These are phyloP conservation scores for Cryptococcus sp. DNA, from an alignment of 1,284 basidiomycete species.

Conservation along the genomic window DNA sequence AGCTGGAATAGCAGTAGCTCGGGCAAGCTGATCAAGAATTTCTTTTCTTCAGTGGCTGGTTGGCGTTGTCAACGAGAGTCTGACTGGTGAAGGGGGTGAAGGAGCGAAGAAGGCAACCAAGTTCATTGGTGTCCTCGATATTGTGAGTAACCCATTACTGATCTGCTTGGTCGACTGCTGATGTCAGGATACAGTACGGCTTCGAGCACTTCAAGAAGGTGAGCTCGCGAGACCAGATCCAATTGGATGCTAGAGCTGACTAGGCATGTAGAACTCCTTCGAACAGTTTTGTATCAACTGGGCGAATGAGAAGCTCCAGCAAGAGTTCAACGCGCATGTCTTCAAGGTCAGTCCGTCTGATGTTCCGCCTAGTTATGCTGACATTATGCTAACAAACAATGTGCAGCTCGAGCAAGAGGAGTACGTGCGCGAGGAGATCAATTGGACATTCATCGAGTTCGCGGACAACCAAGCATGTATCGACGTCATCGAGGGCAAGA, in stretches of 20 bases:
- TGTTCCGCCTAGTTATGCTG: neutral
- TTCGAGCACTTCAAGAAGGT: constrained; percentile 97
- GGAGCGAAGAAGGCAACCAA: constrained; percentile 85
- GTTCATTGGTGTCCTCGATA: constrained; percentile 97
- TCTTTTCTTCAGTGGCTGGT: constrained; percentile 78
- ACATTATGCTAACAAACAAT: no score
- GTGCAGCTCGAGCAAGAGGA: constrained; percentile 93
- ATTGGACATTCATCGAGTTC: constrained; percentile 99
- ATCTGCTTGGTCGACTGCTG: constrained; percentile 19
- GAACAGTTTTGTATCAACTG: constrained; percentile 99
- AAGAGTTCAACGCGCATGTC: constrained; percentile 98
- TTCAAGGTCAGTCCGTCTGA: constrained; percentile 65
- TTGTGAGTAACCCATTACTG: constrained; percentile 49
- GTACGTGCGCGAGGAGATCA: constrained; percentile 96
- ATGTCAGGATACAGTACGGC: constrained; percentile 62
- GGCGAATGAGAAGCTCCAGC: constrained; percentile 96
- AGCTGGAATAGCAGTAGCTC: neutral
- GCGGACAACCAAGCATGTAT: constrained; percentile 99
- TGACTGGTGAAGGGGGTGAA: constrained; percentile 85
- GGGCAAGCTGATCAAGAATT: neutral
- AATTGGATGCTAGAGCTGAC: neutral
- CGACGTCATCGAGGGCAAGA: constrained; percentile 95
- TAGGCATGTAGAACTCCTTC: constrained; percentile 75
- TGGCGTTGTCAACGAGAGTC: constrained; percentile 91
- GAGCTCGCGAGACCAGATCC: neutral